Conservation (phyloP, 2,329 filamentous ascomycete genomes). For the Claviceps sp. region DNA sequence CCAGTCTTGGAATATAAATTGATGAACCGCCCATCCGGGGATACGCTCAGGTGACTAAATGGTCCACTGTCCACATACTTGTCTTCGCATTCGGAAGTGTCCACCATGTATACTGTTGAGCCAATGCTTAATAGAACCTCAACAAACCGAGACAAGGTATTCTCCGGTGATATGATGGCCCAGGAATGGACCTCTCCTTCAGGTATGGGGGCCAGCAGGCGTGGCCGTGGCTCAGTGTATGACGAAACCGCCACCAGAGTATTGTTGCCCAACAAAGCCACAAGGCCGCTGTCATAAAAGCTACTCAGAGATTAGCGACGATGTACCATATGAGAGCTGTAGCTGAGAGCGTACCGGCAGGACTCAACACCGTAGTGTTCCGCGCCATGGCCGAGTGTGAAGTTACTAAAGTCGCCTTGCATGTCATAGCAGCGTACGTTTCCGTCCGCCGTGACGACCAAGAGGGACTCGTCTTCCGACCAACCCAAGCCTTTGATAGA, state of each 20-base stretch:
- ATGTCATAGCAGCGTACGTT: conserved; percentile 83
- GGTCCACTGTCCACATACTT: conserved; percentile 82
- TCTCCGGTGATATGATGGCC: conserved; percentile 75
- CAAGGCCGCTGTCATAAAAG: conserved; percentile 88
- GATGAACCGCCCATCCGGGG: conserved; percentile 78
- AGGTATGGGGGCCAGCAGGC: conserved; percentile 62
- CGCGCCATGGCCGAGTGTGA: conserved; percentile 77
- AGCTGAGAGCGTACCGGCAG: conserved; percentile 41
- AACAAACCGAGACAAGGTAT: conserved; percentile 83
- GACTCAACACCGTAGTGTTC: conserved; percentile 77
- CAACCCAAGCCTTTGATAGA: conserved; percentile 80
- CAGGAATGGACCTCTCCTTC: conserved; percentile 74
- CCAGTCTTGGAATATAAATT: conserved; percentile 78
- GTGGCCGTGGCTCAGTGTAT: conserved; percentile 83
- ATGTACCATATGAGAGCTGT: no score
- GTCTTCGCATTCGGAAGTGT: conserved; percentile 83
- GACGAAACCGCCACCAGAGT: conserved; percentile 73
- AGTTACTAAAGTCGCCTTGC: conserved; percentile 91
- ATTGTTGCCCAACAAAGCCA: conserved; percentile 82
- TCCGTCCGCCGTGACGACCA: conserved; percentile 81
- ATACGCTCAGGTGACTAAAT: conserved; percentile 81
- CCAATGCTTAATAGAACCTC: conserved; percentile 81
- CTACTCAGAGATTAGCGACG: conserved; percentile 11
- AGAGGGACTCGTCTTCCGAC: conserved; percentile 87
- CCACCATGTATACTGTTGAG: conserved; percentile 73